A percentile compares a stretch with the other conserved stretches of the same genome.
Evolutionary conservation across 2,329 filamentous ascomycete genomes (phyloP).

Genomic region (Trichoderma guizhouense): DNA sequence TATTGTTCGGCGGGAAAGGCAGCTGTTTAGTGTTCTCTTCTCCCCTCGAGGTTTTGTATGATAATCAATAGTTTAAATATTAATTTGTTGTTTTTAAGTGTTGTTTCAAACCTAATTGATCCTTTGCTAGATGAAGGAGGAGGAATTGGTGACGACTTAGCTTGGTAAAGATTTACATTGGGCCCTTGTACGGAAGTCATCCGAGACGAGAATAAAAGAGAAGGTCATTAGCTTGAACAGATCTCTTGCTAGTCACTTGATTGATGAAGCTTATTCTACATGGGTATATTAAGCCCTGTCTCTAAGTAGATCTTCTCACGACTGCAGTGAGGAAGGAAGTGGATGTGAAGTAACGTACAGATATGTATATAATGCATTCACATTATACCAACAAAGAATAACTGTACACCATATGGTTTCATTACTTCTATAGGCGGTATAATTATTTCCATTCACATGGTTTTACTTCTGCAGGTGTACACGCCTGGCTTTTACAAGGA

Average conservation of each 20-base stretch:
- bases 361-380: background rate
- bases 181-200: background rate
- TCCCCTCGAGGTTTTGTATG: background rate
- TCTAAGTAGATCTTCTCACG: background rate
- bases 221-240: background rate
- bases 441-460: background rate
- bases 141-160: background rate
- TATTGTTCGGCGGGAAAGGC: too few relatives aligned
- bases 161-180: background rate
- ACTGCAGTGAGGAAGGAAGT: background rate
- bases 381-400: background rate
- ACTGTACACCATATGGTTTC: background rate
- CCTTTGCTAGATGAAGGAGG: background rate
- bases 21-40: background rate
- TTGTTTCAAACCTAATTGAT: background rate
- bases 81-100: background rate
- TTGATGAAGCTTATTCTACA: background rate
- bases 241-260: background rate
- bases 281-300: background rate
- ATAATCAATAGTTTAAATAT: background rate
- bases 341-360: background rate
- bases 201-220: background rate
- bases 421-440: background rate
- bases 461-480: background rate
- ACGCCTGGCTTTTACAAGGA: background rate